A percentile compares a stretch with the other conserved stretches of the same genome.
Evolutionary conservation across 177 flowering plant species (phyloP).

Genomic region (Vitis hybrid): DNA sequence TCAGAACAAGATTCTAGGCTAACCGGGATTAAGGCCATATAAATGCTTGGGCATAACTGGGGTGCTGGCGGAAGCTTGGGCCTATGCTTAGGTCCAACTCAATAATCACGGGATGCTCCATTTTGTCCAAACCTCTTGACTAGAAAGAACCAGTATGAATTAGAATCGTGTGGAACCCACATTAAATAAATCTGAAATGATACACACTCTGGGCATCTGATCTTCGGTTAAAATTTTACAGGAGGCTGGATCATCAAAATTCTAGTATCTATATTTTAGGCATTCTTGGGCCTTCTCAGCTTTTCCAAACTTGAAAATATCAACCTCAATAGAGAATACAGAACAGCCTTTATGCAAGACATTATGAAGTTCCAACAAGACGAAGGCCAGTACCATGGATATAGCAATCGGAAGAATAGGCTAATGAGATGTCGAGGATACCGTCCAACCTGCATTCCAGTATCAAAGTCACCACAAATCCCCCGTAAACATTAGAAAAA

Average conservation of each 20-base stretch:
- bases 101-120: too few species aligned
- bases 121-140: too few species aligned
- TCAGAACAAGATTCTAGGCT: too few species aligned
- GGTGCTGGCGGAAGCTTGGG: too few species aligned
- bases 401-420: constrained; percentile 73
- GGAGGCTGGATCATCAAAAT: not conserved
- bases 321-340: constrained; percentile 49
- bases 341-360: constrained; percentile 53
- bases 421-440: constrained; percentile 88
- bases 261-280: not conserved
- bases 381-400: constrained; percentile 99
- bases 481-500: not conserved
- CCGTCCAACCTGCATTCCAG: constrained; percentile 66
- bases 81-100: too few species aligned
- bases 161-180: too few species aligned
- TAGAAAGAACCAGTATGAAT: too few species aligned
- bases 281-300: constrained; percentile 31
- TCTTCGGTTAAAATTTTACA: not conserved
- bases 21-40: too few species aligned
- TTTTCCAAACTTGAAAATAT: constrained; percentile 61
- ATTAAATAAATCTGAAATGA: too few species aligned
- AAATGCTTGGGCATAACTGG: too few species aligned
- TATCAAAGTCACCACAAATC: not conserved
- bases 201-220: too few species aligned
- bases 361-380: constrained; percentile 90